A percentile compares a stretch with the other conserved stretches of the same genome.
phyloP scores from a whole-genome alignment of 352 stramenopile genomes.

The Pythium pectinolyticum region DNA sequence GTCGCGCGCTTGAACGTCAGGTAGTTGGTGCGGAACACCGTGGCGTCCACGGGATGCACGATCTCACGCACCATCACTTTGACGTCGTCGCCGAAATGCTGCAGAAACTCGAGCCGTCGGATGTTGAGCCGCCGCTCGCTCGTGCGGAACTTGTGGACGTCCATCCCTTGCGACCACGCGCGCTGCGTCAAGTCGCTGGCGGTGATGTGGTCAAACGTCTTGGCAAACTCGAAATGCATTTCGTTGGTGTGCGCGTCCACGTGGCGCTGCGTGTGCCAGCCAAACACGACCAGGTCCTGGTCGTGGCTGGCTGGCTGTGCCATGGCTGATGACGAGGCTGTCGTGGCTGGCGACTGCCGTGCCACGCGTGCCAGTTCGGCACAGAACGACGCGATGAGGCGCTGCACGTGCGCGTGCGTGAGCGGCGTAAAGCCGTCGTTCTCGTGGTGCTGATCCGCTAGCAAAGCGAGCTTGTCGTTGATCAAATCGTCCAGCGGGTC shows the following conservation, averaged over 20 bases:
- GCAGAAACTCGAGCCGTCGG: slow-evolving; percentile 36
- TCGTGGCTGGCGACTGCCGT: slow-evolving; percentile 12
- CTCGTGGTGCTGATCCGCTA: slow-evolving; percentile 12
- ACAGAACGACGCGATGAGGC: slow-evolving; percentile 24
- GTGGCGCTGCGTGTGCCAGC: slow-evolving; percentile 38
- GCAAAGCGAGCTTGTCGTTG: slow-evolving; percentile 36
- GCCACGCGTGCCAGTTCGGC: slow-evolving; percentile 24
- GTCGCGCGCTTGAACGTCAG: slow-evolving; percentile 29
- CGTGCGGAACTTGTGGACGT: slow-evolving; percentile 25
- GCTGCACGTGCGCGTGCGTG: slow-evolving; percentile 3
- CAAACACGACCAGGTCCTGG: slow-evolving; percentile 34
- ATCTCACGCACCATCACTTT: slow-evolving; percentile 39
- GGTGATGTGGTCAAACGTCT: slow-evolving; percentile 32
- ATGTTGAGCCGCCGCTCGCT: slow-evolving; percentile 25
- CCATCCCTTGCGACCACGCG: slow-evolving; percentile 31
- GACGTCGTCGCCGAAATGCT: slow-evolving; percentile 31
- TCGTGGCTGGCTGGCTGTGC: not conserved
- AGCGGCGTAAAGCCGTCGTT: slow-evolving; percentile 27
- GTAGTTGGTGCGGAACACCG: slow-evolving; percentile 42
- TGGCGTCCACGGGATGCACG: slow-evolving; percentile 33
- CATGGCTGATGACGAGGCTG: not conserved
- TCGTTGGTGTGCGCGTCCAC: slow-evolving; percentile 34
- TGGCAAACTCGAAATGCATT: slow-evolving; percentile 45
- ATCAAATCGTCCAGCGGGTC: slow-evolving; percentile 33
- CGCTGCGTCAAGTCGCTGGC: slow-evolving; percentile 28